phyloP scores from a whole-genome alignment of 805 yeast genomes.

The Spencermartinsiella europaea region DNA sequence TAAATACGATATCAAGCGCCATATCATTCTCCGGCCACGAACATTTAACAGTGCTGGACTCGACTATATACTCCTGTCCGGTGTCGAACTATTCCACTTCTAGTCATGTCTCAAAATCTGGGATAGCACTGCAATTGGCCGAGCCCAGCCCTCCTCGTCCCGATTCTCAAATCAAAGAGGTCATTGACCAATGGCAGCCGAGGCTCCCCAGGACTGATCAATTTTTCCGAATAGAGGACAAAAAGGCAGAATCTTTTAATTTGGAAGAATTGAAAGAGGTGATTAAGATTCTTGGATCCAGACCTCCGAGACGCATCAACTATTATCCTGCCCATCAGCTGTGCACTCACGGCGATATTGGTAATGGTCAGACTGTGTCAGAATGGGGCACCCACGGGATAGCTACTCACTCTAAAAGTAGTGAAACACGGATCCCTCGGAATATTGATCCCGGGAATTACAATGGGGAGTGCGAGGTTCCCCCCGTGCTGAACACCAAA shows the following conservation, averaged over 20 bases:
- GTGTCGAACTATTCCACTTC: slow-evolving; percentile 1
- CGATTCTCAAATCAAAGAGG: slow-evolving; percentile 11
- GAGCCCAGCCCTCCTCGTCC: neutral
- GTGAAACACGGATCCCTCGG: slow-evolving; percentile 11
- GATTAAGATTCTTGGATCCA: slow-evolving; percentile 15
- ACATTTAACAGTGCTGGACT: slow-evolving; percentile 11
- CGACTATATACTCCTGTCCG: neutral
- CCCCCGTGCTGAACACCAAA: slow-evolving; percentile 6
- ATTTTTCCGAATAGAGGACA: slow-evolving; percentile 21
- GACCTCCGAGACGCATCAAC: slow-evolving; percentile 25
- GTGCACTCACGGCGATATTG: slow-evolving; percentile 15
- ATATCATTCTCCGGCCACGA: slow-evolving; percentile 11
- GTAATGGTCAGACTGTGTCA: slow-evolving; percentile 16
- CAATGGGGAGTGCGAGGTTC: neutral
- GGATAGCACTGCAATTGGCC: neutral
- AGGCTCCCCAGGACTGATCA: slow-evolving; percentile 11
- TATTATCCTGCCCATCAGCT: slow-evolving; percentile 20
- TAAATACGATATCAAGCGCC: slow-evolving; percentile 1
- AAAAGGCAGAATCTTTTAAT: slow-evolving; percentile 13
- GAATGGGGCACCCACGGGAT: slow-evolving; percentile 10
- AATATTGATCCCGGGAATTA: slow-evolving; percentile 1
- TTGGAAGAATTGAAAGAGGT: slow-evolving; percentile 17
- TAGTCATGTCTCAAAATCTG: slow-evolving; percentile 3
- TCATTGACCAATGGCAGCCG: slow-evolving; percentile 18
- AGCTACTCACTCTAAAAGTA: slow-evolving; percentile 13